Base-by-base conservation (phyloP, 2,329 filamentous ascomycete genomes). In the Chrysoporthe cubensis region DNA sequence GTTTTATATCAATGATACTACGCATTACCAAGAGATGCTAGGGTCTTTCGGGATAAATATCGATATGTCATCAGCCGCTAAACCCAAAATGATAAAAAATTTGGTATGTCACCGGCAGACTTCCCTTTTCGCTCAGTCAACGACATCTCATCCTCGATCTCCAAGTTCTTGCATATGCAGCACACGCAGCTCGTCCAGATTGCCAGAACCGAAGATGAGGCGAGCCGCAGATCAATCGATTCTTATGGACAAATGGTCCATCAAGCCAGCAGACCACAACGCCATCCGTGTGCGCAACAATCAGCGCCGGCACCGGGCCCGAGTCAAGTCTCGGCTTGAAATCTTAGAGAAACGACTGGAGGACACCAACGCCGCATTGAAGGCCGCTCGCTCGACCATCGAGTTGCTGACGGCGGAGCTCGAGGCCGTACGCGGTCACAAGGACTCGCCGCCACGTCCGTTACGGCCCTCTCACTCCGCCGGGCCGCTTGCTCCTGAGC, bases 291-390 rank as follows among this genome's bases (percentile, higher is more conserved):
- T 83, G 18, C 81, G 83, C n/a, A 80, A 85, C 58, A 86, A 85
- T 70, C 83, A 85, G 72, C 80, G 83, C 50, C 79, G 83, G 34
- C 83, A 85, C 71, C 81, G 83, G 4, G 81, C 82, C 9, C 76
- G 80, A 42, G 77, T 79, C 54, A 80, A 79, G 59, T 76, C 77
- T 48, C 76, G 78, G 48, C 78, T 84, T 37, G 72, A 76, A 1
- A 75, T 77, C 0, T 74, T 83, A 1, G 81, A 83, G 71, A 65
- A 72, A 21, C 67, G 70, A 7, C 74, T 80, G 6, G 61, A 43
- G 6, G 68, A 71, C 34, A 72, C 71, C 0, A 70, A 71, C 57
- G 60, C 18, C 13, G 62, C 62, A 18, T 71, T 75, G 6, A 62
- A 73, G 21, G 67, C 72, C n/a, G 75, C 73, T 1, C 64, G 75